These are phyloP conservation scores for Pholiota molesta DNA, from an alignment of 768 basidiomycete species.

Conservation along the genomic window DNA sequence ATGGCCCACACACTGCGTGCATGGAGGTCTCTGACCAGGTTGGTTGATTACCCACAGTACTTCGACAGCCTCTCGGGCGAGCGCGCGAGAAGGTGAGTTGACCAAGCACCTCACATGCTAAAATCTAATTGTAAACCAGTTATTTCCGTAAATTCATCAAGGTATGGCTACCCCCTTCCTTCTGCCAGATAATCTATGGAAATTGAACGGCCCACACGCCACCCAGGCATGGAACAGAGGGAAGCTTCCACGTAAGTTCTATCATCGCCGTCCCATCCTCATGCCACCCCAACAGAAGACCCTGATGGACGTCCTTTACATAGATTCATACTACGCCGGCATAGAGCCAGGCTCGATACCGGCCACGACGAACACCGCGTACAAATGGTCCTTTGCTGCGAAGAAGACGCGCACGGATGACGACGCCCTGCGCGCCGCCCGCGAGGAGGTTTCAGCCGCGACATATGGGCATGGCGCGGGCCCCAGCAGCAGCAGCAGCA, in stretches of 20 bases:
- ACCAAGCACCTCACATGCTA: conserved; percentile 17
- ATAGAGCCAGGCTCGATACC: conserved; percentile 55
- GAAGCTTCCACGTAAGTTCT: conserved; percentile 58
- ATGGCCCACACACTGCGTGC: conserved; percentile 5
- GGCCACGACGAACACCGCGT: conserved; percentile 74
- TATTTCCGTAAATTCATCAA: conserved; percentile 95
- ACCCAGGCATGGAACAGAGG: conserved; percentile 81
- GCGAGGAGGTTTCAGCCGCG: conserved; percentile 59
- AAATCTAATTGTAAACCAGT: conserved; percentile 45
- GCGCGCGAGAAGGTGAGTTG: conserved; percentile 69
- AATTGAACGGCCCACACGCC: conserved; percentile 5
- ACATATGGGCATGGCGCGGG: conserved; percentile 39
- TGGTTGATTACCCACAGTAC: conserved; percentile 53
- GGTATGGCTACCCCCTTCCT: conserved; percentile 38
- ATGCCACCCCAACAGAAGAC: conserved; percentile 8
- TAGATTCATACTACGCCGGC: conserved; percentile 49
- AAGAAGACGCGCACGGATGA: conserved; percentile 62
- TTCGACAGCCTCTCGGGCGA: conserved; percentile 87
- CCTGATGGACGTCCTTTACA: background rate
- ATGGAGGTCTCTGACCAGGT: conserved; percentile 2
- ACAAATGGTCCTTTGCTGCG: conserved; percentile 87
- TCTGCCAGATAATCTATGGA: conserved; percentile 4
- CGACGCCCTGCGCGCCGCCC: conserved; percentile 58
- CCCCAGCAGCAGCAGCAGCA: conserved; percentile 17
- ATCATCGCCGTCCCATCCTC: conserved; percentile 6